These are phyloP conservation scores for Mycena kentingensis DNA, from an alignment of 768 basidiomycete genomes.

Conservation along the genomic window DNA sequence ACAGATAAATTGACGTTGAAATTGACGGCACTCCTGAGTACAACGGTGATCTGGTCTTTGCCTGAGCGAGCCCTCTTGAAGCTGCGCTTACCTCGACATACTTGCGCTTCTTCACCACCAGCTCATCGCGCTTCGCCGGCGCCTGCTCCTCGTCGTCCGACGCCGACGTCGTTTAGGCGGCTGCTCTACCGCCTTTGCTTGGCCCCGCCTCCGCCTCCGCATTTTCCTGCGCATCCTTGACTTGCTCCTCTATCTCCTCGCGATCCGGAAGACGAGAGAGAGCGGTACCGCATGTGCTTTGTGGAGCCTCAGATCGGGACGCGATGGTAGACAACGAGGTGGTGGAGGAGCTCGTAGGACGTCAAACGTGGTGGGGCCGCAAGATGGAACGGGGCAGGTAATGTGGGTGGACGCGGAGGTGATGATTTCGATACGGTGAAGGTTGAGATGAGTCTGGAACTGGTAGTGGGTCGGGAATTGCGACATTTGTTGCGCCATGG, in stretches of 20 bases:
- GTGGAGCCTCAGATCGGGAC: conserved; percentile 8
- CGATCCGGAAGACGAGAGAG: not conserved
- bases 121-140: not conserved
- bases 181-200: not conserved
- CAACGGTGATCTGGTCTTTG: no score
- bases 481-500: not conserved
- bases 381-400: conserved; percentile 3
- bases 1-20: no score
- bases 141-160: not conserved
- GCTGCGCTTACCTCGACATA: no score
- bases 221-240: not conserved
- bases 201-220: not conserved
- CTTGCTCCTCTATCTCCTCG: not conserved
- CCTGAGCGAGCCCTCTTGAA: no score
- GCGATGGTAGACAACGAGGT: conserved; percentile 2
- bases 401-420: no score
- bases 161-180: not conserved
- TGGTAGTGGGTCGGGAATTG: not conserved
- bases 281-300: not conserved
- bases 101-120: no score
- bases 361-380: conserved; percentile 2
- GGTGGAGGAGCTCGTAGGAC: conserved; percentile 1
- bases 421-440: not conserved
- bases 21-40: no score
- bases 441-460: not conserved